Percentiles rank a stretch among this genome's conserved stretches.
Conservation (phyloP, 2,329 filamentous ascomycete genomes). For the Trichoderma afroharzianum region DNA sequence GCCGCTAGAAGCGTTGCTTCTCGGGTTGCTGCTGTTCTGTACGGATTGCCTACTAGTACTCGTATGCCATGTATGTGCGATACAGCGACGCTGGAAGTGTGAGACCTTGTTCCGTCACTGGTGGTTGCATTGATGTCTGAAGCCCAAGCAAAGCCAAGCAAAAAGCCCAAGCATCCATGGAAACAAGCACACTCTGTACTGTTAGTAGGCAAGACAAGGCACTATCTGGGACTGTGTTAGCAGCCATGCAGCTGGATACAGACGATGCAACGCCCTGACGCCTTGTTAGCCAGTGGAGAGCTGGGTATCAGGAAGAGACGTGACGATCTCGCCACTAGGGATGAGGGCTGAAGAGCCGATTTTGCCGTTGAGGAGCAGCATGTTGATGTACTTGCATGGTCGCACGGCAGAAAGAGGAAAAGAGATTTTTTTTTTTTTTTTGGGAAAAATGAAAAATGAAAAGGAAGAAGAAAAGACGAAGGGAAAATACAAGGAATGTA, state of each 20-base stretch:
- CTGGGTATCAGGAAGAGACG: neutral
- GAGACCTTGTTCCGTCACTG: neutral
- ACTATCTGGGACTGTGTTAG: neutral
- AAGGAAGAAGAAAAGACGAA: neutral
- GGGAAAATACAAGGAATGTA: neutral
- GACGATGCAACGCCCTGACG: neutral
- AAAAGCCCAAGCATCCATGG: neutral
- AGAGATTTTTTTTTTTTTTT: too few relatives aligned
- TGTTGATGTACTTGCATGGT: neutral
- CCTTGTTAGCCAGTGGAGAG: neutral
- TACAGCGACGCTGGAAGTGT: too few relatives aligned
- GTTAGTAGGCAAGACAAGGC: neutral
- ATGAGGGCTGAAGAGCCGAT: slow-evolving; percentile 10
- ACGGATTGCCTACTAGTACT: too few relatives aligned
- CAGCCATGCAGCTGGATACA: neutral
- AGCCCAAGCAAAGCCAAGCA: neutral
- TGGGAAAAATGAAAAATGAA: neutral
- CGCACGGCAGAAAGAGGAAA: neutral
- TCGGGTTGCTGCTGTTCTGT: neutral
- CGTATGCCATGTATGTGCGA: too few relatives aligned
- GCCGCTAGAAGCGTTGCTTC: slow-evolving; percentile 11
- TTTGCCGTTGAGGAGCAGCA: slow-evolving; percentile 10
- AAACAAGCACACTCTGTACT: neutral
- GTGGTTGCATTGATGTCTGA: neutral
- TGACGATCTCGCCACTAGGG: slow-evolving; percentile 9